A percentile compares a stretch with the other conserved stretches of the same genome.
Evolutionary conservation across 1,284 basidiomycete species (phyloP).

Genomic region (Tetrapyrgos nigripes): DNA sequence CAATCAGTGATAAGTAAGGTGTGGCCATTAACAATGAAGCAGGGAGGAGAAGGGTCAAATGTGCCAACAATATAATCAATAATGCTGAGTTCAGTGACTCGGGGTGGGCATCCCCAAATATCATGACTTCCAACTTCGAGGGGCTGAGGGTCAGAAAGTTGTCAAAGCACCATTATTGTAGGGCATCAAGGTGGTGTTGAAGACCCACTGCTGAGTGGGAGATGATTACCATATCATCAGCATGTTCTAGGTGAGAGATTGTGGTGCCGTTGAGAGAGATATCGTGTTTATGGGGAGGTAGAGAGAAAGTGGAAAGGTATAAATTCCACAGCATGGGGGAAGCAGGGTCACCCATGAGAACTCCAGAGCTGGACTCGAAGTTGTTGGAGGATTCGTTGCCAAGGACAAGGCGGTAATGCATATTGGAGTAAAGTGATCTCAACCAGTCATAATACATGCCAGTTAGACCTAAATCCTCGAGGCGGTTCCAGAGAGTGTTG

Average conservation of each 20-base stretch:
- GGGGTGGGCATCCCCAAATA: too few species aligned
- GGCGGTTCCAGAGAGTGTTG: constrained; percentile 2
- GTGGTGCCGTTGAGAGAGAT: constrained; percentile 19
- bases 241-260: constrained; percentile 32
- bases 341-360: constrained; percentile 5
- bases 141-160: too few species aligned
- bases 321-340: constrained; percentile 21
- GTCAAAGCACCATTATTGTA: too few species aligned
- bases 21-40: too few species aligned
- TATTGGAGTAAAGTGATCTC: neutral
- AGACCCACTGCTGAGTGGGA: constrained; percentile 26
- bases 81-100: too few species aligned
- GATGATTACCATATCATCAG: constrained; percentile 37
- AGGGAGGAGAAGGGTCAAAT: too few species aligned
- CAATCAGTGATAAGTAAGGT: too few species aligned
- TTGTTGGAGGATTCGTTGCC: neutral
- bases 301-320: constrained; percentile 11
- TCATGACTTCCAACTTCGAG: too few species aligned
- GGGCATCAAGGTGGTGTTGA: constrained; percentile 14
- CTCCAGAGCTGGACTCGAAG: neutral
- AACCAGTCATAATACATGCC: constrained; percentile 14
- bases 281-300: constrained; percentile 22
- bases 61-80: too few species aligned
- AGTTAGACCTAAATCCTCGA: constrained; percentile 5
- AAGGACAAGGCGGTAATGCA: neutral